Conservation (phyloP, 2,329 filamentous ascomycete species). For the Fonsecaea nubica region DNA sequence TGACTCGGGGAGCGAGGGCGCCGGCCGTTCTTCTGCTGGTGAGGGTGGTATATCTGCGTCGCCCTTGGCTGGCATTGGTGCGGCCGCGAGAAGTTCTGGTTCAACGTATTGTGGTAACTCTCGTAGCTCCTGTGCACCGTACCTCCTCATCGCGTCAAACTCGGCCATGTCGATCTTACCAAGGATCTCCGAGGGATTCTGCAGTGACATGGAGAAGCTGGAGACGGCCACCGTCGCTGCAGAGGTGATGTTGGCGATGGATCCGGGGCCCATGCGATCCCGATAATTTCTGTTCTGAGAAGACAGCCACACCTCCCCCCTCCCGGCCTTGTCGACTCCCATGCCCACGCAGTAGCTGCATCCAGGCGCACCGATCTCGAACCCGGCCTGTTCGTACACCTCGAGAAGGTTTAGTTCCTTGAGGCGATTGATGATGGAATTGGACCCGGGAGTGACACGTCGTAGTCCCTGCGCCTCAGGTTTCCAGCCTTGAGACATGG, state of each 20-base stretch:
- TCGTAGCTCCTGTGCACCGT: background rate
- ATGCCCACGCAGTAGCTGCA: slow-evolving; percentile 57
- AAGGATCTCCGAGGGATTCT: slow-evolving; percentile 30
- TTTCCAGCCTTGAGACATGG: slow-evolving; percentile 45
- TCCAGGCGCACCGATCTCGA: slow-evolving; percentile 51
- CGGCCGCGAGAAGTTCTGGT: background rate
- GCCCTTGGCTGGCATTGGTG: background rate
- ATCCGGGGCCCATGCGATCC: slow-evolving; percentile 53
- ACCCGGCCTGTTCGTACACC: slow-evolving; percentile 51
- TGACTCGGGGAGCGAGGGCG: slow-evolving; percentile 18
- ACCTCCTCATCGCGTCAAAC: slow-evolving; percentile 17
- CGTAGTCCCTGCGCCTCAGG: slow-evolving; percentile 46
- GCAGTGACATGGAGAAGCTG: slow-evolving; percentile 22
- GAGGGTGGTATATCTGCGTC: background rate
- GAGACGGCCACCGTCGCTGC: slow-evolving; percentile 19
- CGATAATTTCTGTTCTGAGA: slow-evolving; percentile 56
- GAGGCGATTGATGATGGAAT: slow-evolving; percentile 49
- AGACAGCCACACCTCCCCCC: slow-evolving; percentile 53
- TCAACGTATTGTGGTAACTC: background rate
- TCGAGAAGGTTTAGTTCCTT: slow-evolving; percentile 46
- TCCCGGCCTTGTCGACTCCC: slow-evolving; percentile 49
- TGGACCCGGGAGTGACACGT: slow-evolving; percentile 51
- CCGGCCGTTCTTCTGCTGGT: background rate
- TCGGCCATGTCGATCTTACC: slow-evolving; percentile 38
- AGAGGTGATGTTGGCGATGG: slow-evolving; percentile 18